Conservation (phyloP, 768 basidiomycete species). For the Candolleomyces eurysporus region DNA sequence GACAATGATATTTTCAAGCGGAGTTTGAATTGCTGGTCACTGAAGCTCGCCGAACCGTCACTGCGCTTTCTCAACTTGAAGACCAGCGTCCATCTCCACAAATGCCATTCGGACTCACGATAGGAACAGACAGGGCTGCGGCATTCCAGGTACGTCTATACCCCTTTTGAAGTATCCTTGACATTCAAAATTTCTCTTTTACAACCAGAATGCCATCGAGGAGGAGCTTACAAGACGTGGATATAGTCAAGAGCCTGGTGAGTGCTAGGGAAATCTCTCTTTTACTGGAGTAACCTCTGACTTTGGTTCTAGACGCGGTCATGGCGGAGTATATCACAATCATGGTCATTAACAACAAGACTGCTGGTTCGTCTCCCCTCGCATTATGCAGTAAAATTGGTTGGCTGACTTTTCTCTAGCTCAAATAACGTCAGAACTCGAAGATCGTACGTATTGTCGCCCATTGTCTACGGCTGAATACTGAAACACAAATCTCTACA, state of each 20-base stretch:
- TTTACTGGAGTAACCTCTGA: constrained; percentile 8
- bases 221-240: constrained; percentile 76
- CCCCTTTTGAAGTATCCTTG: neutral
- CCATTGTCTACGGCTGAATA: constrained; percentile 2
- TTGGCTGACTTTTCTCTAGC: constrained; percentile 37
- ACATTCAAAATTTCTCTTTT: constrained; percentile 4
- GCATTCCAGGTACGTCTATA: constrained; percentile 57
- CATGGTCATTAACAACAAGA: constrained; percentile 93
- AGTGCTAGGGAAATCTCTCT: constrained; percentile 20
- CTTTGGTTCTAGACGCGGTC: constrained; percentile 58
- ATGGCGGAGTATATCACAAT: constrained; percentile 96
- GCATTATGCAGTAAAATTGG: constrained; percentile 13
- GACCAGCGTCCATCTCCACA: constrained; percentile 26
- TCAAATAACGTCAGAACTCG: constrained; percentile 85
- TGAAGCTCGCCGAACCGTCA: constrained; percentile 1
- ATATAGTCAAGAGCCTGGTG: constrained; percentile 75
- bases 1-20: constrained; percentile 5
- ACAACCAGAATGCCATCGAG: constrained; percentile 66
- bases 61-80: constrained; percentile 10
- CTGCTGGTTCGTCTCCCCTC: constrained; percentile 48
- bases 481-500: constrained; percentile 12
- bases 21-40: constrained; percentile 11
- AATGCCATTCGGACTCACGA: constrained; percentile 76
- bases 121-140: constrained; percentile 74
- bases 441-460: constrained; percentile 58